Base-by-base conservation (phyloP, 441 rosid genomes). In the Mallotus japonicus region DNA sequence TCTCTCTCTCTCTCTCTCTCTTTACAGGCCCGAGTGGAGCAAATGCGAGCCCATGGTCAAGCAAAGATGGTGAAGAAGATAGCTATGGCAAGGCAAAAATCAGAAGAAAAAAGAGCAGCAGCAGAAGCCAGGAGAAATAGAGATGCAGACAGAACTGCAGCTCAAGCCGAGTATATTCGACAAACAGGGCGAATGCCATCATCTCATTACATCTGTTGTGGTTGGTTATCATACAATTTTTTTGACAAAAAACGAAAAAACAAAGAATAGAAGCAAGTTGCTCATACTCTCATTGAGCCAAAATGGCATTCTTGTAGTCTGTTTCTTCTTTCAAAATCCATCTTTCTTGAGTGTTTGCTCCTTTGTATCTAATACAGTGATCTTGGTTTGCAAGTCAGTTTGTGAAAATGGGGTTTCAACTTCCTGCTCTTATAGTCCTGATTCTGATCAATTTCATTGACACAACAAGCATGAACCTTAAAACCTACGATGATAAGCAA, bases 61-160 rank as follows among this genome's bases (percentile, higher is more conserved):
- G 92, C 95, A 22, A 92, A 87, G 84, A 88, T 89, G 89, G 90
- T 87, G 78, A 89, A 87, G 89, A 90, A 90, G 87, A 81, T 91
- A 0, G 87, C 97, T 0, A 76, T 91, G 92, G 81, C 97, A 7
- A 90, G 93, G 76, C 91, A 91, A 84, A 87, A 80, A 78, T 84
- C 93, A 1, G 99, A 95, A 75, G 97, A 90, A 79, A 93, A 87
- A 78, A 70, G 84, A 34, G 90, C 88, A 47, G 85, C 83, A 7
- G 97, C 98, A 0, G 95, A 86, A 80, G 87, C 91, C 32, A 87
- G 92, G 67, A 89, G 81, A 81, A 81, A 75, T 22, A 74, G 79
- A 17, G 94, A 88, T 42, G 97, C 92, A 0, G 90, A 87, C 75
- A 87, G 80, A 78, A 89, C 95, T 0, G 83, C 86, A 13, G 90